These are phyloP conservation scores for Linnemannia schmuckeri DNA, from an alignment of 192 early-diverging fungal genomes.

Conservation along the genomic window DNA sequence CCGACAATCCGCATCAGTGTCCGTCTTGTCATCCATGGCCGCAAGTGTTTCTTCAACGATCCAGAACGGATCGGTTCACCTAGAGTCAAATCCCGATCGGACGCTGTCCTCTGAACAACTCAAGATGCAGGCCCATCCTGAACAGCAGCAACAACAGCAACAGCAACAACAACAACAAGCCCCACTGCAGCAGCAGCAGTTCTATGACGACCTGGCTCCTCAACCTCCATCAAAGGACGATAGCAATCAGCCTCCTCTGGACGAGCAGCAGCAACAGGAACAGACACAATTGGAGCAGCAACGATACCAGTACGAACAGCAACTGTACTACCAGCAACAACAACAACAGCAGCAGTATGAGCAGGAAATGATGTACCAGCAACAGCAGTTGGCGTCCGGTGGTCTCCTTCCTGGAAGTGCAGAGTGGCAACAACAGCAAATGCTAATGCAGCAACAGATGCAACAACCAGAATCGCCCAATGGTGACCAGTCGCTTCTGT, in stretches of 20 bases:
- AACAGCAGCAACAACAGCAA: conserved; percentile 13
- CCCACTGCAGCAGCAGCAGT: conserved; percentile 1
- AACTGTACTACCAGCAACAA: conserved; percentile 27
- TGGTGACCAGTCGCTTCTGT: conserved; percentile 41
- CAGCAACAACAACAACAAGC: conserved; percentile 18
- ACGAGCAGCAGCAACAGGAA: background rate
- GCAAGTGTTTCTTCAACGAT: conserved; percentile 47
- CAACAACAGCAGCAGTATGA: conserved; percentile 34
- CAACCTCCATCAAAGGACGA: background rate
- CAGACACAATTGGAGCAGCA: conserved; percentile 39
- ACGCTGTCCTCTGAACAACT: conserved; percentile 8
- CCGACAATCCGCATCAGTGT: background rate
- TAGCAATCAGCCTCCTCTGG: background rate
- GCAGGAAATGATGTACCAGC: conserved; percentile 42
- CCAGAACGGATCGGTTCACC: conserved; percentile 16
- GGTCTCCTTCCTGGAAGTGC: background rate
- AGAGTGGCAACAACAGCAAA: conserved; percentile 4
- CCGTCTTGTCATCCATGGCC: conserved; percentile 24
- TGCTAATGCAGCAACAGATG: conserved; percentile 18
- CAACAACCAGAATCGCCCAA: conserved; percentile 17
- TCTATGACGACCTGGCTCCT: background rate
- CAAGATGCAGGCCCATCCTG: background rate
- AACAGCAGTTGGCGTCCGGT: conserved; percentile 32
- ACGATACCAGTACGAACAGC: conserved; percentile 37
- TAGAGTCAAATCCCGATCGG: conserved; percentile 6